phyloP scores from a whole-genome alignment of 805 yeast genomes.

The Saccharomyces paradoxus region DNA sequence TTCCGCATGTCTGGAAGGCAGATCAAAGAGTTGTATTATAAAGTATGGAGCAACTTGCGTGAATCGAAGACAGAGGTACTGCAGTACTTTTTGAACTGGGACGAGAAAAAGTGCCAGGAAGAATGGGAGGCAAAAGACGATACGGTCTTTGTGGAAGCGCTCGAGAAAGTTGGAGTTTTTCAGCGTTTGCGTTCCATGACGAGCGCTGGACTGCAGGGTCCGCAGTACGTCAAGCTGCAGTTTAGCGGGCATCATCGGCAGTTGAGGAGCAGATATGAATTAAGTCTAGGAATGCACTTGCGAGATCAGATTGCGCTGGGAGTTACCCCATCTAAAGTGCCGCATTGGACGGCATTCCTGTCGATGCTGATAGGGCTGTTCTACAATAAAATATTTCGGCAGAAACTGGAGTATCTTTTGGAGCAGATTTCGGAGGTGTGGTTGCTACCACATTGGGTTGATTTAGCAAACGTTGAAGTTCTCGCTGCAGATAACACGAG shows the following conservation, averaged over 20 bases:
- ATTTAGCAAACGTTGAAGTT: neutral
- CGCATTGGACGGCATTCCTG: no score
- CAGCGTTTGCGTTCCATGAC: conserved; percentile 1
- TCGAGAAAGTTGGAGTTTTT: neutral
- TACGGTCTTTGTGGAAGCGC: neutral
- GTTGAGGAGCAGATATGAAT: conserved; percentile 1
- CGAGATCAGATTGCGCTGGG: conserved; percentile 1
- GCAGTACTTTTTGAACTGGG: conserved; percentile 1
- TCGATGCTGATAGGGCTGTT: neutral
- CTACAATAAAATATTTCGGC: neutral
- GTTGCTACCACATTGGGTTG: neutral
- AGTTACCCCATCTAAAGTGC: neutral
- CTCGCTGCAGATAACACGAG: neutral
- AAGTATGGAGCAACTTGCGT: conserved; percentile 1
- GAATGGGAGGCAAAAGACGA: neutral
- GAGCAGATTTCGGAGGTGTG: conserved; percentile 1
- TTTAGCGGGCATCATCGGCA: neutral
- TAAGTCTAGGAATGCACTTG: neutral
- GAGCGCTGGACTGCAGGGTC: conserved; percentile 1
- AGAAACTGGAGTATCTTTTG: conserved; percentile 1
- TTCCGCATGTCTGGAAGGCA: conserved; percentile 1
- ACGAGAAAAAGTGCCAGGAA: neutral
- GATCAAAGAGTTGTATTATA: neutral
- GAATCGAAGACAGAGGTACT: neutral
- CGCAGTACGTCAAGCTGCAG: conserved; percentile 1